These are phyloP conservation scores for Saturnispora kantuleensis DNA, from an alignment of 805 yeast species.

Conservation along the genomic window DNA sequence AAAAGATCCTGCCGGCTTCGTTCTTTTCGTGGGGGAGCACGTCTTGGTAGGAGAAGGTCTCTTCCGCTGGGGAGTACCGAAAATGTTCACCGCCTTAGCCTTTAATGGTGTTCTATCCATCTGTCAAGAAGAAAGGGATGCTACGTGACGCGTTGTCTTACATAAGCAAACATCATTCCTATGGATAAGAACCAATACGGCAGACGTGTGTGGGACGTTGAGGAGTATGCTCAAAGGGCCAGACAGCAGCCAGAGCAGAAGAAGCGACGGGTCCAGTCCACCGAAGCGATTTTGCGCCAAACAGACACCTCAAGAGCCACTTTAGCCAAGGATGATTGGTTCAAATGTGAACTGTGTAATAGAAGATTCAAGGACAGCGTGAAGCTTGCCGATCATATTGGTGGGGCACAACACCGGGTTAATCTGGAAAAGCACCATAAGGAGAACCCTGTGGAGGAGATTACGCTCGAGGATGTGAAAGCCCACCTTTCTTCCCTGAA, in stretches of 20 bases:
- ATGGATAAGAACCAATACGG: conserved; percentile 31
- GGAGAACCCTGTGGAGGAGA: conserved; percentile 24
- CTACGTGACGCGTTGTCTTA: no score
- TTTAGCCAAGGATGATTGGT: conserved; percentile 44
- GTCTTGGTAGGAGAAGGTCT: conserved; percentile 9
- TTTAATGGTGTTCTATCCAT: conserved; percentile 9
- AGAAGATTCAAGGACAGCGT: conserved; percentile 75
- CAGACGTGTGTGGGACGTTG: conserved; percentile 63
- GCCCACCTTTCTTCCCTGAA: conserved; percentile 10
- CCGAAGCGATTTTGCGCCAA: not conserved
- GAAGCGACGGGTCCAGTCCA: conserved; percentile 5
- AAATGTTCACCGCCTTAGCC: conserved; percentile 5
- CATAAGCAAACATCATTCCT: not conserved
- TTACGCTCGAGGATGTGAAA: conserved; percentile 41
- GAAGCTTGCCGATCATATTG: conserved; percentile 75
- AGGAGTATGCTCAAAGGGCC: conserved; percentile 47
- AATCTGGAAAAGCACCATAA: conserved; percentile 28
- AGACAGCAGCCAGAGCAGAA: conserved; percentile 16
- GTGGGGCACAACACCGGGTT: conserved; percentile 56
- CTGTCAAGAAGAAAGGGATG: not conserved
- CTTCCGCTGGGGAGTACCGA: conserved; percentile 8
- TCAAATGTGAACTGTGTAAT: conserved; percentile 73
- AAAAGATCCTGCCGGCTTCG: not conserved
- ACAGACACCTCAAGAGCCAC: not conserved
- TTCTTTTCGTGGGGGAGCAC: conserved; percentile 4